Evolutionary conservation across 352 stramenopile genomes (phyloP).

Genomic region (Globisporangium megalacanthum): DNA sequence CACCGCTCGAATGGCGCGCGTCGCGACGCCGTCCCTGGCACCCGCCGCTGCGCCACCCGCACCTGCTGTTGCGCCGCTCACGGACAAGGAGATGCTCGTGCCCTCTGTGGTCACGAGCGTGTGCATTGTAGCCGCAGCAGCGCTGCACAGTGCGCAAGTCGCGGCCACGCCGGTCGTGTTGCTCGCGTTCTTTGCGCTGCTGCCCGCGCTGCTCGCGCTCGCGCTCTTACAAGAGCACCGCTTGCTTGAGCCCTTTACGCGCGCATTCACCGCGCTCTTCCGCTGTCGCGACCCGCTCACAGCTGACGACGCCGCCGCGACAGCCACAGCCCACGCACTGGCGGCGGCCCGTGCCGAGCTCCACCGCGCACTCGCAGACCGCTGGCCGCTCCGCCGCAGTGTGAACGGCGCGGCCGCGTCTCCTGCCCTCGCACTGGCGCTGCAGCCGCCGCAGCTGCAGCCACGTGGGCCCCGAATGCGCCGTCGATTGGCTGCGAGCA

Average conservation of each 20-base stretch:
- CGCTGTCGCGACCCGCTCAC: slow-evolving; percentile 9
- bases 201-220: slow-evolving; percentile 41
- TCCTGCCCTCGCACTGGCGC: slow-evolving; percentile 17
- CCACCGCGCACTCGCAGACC: slow-evolving; percentile 35
- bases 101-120: slow-evolving; percentile 21
- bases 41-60: background rate
- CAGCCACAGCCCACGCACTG: slow-evolving; percentile 17
- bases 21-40: background rate
- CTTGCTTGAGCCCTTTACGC: slow-evolving; percentile 29
- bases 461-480: slow-evolving; percentile 1
- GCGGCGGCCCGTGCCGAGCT: slow-evolving; percentile 33
- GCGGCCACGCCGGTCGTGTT: slow-evolving; percentile 20
- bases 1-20: background rate
- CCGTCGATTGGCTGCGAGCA: slow-evolving; percentile 2
- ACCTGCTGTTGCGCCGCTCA: slow-evolving; percentile 1
- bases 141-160: slow-evolving; percentile 6
- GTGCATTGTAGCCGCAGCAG: slow-evolving; percentile 12
- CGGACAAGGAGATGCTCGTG: slow-evolving; percentile 11
- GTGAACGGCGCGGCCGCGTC: slow-evolving; percentile 6
- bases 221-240: slow-evolving; percentile 33
- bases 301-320: slow-evolving; percentile 13
- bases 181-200: slow-evolving; percentile 44
- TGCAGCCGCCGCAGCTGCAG: background rate
- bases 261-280: slow-evolving; percentile 12
- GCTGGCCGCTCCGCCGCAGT: slow-evolving; percentile 20